These are phyloP conservation scores for Gentiana straminea DNA, from an alignment of 257 asterid species.

Conservation along the genomic window DNA sequence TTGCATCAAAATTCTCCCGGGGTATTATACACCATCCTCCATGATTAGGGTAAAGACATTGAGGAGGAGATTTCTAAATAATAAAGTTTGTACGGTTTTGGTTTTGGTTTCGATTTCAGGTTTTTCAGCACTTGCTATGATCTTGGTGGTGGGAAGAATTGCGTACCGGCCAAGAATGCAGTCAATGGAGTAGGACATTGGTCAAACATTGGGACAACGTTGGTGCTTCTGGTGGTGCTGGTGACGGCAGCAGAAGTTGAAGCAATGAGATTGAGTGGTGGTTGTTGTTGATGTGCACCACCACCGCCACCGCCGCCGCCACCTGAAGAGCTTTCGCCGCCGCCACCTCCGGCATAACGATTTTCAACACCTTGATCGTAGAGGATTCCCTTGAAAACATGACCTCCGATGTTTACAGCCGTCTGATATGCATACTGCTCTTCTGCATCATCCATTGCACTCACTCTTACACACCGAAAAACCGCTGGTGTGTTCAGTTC, in stretches of 20 bases:
- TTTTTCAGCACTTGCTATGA: slow-evolving; percentile 14
- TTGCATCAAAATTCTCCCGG: no score
- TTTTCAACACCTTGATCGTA: slow-evolving; percentile 63
- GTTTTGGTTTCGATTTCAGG: background rate
- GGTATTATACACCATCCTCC: background rate
- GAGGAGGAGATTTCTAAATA: background rate
- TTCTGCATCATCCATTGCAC: slow-evolving; percentile 48
- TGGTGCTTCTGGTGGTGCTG: slow-evolving; percentile 14
- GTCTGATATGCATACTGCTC: slow-evolving; percentile 72
- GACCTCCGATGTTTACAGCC: slow-evolving; percentile 66
- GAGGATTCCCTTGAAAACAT: slow-evolving; percentile 65
- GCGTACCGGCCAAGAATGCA: slow-evolving; percentile 78
- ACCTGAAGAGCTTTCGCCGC: slow-evolving; percentile 30
- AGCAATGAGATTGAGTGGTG: slow-evolving; percentile 25
- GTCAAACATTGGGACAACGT: slow-evolving; percentile 46
- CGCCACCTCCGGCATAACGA: slow-evolving; percentile 20
- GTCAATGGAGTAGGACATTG: slow-evolving; percentile 42
- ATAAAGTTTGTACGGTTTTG: background rate
- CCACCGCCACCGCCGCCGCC: slow-evolving; percentile 26
- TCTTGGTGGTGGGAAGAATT: slow-evolving; percentile 77
- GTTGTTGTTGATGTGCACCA: slow-evolving; percentile 22
- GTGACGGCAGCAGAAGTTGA: slow-evolving; percentile 9
- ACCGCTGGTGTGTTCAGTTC: slow-evolving; percentile 56
- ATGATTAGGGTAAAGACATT: no score
- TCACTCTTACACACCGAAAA: slow-evolving; percentile 63